These are phyloP conservation scores for Botryosphaeria dothidea DNA, from an alignment of 2,329 filamentous ascomycete species.

Conservation along the genomic window DNA sequence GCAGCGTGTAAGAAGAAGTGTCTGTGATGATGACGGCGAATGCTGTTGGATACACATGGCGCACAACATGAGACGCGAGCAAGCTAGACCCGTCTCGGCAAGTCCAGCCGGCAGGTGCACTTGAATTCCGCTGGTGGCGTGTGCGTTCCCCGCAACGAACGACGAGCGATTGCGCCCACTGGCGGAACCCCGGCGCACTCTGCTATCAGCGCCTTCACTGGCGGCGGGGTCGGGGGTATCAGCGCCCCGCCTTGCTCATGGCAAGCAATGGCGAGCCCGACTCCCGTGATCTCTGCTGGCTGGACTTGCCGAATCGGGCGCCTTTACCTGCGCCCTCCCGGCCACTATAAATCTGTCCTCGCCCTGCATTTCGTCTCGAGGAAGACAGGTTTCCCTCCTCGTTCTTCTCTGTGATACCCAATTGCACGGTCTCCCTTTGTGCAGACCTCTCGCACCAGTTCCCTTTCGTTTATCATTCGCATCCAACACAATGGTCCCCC, in stretches of 20 bases:
- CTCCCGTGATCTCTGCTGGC: slow-evolving; percentile 4
- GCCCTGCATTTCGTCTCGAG: not conserved
- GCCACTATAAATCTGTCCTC: not conserved
- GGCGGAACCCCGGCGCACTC: not conserved
- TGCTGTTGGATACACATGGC: not conserved
- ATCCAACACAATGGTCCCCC: slow-evolving; percentile 37
- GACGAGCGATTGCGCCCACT: not conserved
- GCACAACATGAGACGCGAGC: not conserved
- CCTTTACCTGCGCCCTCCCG: not conserved
- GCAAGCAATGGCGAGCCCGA: slow-evolving; percentile 2
- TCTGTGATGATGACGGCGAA: not conserved
- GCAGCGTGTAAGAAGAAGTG: not conserved
- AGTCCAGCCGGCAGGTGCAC: not conserved
- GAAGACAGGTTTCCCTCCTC: not conserved
- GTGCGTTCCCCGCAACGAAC: not conserved
- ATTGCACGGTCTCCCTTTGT: not conserved
- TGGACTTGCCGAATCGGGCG: slow-evolving; percentile 4
- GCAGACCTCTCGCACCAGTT: not conserved
- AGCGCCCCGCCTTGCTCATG: not conserved
- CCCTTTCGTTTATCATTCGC: not conserved
- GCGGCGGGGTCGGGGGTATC: not conserved
- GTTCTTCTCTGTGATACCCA: slow-evolving; percentile 8
- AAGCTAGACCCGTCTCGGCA: not conserved
- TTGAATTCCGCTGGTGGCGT: not conserved
- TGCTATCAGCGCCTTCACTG: not conserved